Percentiles rank a stretch among this genome's conserved stretches.
Evolutionary conservation across 805 yeast species (phyloP).

Genomic region (Scheffersomyces spartinae): DNA sequence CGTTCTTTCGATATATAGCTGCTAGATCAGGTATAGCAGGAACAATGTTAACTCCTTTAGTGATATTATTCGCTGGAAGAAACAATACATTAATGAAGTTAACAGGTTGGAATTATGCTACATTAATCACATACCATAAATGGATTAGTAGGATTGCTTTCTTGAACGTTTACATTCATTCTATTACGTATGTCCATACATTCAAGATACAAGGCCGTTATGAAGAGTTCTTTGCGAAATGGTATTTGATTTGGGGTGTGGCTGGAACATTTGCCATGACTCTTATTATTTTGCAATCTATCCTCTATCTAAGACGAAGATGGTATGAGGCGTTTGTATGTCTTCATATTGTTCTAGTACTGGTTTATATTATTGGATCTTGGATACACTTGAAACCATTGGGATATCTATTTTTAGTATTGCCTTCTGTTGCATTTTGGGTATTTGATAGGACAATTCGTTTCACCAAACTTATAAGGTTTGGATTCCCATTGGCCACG

Average conservation of each 20-base stretch:
- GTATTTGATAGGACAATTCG: constrained; percentile 21
- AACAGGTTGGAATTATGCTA: constrained; percentile 42
- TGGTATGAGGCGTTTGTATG: constrained; percentile 18
- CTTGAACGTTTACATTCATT: too few relatives aligned
- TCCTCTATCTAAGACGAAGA: constrained; percentile 17
- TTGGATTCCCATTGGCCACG: constrained; percentile 24
- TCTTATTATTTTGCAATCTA: too few relatives aligned
- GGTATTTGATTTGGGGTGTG: too few relatives aligned
- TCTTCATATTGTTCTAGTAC: constrained; percentile 16
- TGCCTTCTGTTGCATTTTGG: too few relatives aligned
- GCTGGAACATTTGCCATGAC: too few relatives aligned
- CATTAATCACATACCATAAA: constrained; percentile 32
- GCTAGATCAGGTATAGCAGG: too few relatives aligned
- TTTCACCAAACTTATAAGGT: constrained; percentile 13
- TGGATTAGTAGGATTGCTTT: constrained; percentile 29
- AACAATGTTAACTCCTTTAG: too few relatives aligned
- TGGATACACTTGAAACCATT: too few relatives aligned
- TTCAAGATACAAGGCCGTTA: too few relatives aligned
- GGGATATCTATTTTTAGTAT: too few relatives aligned
- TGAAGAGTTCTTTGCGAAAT: too few relatives aligned
- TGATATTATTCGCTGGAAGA: constrained; percentile 49
- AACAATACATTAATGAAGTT: constrained; percentile 49
- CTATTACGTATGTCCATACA: too few relatives aligned
- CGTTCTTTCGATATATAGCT: not conserved
- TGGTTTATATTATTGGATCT: constrained; percentile 20